These are phyloP conservation scores for Tricholoma hemisulphureum DNA, from an alignment of 768 basidiomycete genomes.

Conservation along the genomic window DNA sequence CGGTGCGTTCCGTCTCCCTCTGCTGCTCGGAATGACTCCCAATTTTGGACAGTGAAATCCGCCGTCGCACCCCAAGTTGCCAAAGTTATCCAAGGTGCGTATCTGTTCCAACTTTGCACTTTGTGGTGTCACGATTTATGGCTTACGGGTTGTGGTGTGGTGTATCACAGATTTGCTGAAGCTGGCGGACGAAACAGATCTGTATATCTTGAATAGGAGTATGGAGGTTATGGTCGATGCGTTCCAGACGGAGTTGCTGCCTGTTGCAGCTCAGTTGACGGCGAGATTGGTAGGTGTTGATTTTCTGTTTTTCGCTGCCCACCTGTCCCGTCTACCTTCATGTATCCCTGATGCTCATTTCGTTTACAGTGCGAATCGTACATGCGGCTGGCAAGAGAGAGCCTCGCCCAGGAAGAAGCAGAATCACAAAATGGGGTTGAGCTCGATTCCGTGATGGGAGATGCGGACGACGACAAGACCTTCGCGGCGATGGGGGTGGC, in stretches of 20 bases:
- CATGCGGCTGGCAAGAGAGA: constrained; percentile 72
- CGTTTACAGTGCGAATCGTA: constrained; percentile 72
- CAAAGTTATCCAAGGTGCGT: constrained; percentile 80
- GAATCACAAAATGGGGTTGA: constrained; percentile 46
- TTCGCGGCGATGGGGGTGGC: constrained; percentile 85
- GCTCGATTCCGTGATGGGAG: constrained; percentile 51
- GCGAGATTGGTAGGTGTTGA: constrained; percentile 65
- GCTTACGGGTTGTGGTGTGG: neutral
- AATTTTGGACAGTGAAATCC: constrained; percentile 49
- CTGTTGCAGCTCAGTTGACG: constrained; percentile 80
- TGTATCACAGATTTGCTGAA: constrained; percentile 67
- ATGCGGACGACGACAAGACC: constrained; percentile 80
- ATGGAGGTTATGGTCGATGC: constrained; percentile 87
- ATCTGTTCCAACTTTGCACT: neutral
- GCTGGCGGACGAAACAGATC: constrained; percentile 86
- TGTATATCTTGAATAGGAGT: constrained; percentile 77
- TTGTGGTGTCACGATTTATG: neutral
- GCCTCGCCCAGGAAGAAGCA: constrained; percentile 52
- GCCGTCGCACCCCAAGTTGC: constrained; percentile 76
- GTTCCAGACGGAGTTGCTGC: constrained; percentile 81
- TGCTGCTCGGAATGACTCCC: neutral
- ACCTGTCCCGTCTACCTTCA: neutral
- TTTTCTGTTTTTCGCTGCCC: neutral
- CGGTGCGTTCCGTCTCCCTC: constrained; percentile 39
- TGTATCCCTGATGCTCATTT: constrained; percentile 3